Conservation (phyloP, 1,284 basidiomycete genomes). For the Rhodotorula sp. region DNA sequence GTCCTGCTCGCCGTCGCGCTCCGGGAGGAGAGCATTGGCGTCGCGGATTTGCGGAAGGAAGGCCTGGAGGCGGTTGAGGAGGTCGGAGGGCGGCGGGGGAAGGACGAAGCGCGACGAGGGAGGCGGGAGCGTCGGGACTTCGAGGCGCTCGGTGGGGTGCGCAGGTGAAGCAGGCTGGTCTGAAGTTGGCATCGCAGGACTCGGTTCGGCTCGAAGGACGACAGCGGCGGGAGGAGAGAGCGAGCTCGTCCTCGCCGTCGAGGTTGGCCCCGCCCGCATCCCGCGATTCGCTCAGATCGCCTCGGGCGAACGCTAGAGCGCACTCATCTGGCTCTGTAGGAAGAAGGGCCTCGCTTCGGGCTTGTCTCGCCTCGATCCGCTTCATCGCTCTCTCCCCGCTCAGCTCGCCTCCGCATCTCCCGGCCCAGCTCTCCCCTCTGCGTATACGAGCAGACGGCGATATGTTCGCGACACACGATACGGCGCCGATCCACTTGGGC, state of each 20-base stretch:
- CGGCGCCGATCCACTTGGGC: not conserved
- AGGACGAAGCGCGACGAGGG: conserved; percentile 38
- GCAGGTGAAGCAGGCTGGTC: not conserved
- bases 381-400: not conserved
- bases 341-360: no score
- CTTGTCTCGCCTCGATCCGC: no score
- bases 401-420: not conserved
- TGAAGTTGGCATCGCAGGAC: not conserved
- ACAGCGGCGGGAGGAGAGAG: not conserved
- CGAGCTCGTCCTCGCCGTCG: no score
- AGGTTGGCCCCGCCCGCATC: no score
- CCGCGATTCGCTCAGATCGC: no score
- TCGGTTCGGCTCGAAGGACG: not conserved
- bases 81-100: conserved; percentile 37
- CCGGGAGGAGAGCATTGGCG: conserved; percentile 32
- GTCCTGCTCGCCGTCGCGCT: not conserved
- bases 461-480: not conserved
- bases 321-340: no score
- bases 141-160: conserved; percentile 24
- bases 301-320: no score
- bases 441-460: no score
- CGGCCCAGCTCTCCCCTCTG: no score
- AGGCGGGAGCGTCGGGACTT: conserved; percentile 28
- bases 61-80: conserved; percentile 36
- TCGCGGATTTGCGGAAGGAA: conserved; percentile 38